Base-by-base conservation (phyloP, 1,284 basidiomycete genomes). In the Phellopilus nigrolimitatus region DNA sequence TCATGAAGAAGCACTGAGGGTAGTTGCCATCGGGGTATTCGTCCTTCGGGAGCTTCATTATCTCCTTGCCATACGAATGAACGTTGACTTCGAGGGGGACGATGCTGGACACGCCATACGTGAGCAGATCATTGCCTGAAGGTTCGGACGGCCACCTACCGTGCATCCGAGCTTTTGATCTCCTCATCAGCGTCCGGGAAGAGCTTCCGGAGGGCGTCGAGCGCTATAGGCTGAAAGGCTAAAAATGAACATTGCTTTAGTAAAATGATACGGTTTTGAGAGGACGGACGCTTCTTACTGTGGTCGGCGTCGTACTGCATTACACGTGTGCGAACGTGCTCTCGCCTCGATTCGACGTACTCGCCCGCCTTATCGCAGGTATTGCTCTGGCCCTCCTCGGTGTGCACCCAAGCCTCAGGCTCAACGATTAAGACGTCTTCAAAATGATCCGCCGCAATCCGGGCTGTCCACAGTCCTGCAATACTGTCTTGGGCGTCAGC, bases 341-440 rank as follows among this genome's bases (percentile, higher is more conserved):
- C 53, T 21, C 60, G 57, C 0, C 28, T 45, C 30, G 22, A 41
- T 30, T 47, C 28, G 21, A 48, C 27, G 19, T 21, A 17, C 19
- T 9, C 21, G 1, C 53, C 53, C 30, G 38, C 28, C 13, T 33
- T 25, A 19, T 54, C 48, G 27, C 28, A 50, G 3, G 50, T 27
- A 25, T 40, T 33, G 3, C 24, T 31, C 7, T 8, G 36, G 12
- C 41, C 47, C 3, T 45, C 42, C n/a, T 50, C 25, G 43, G 54
- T 15, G 47, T 47, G 7, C 49, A 55, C 12, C 65, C 64, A 66
- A 3, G 47, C 57, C 47, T 69, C 68, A 4, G 67, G 56, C 39
- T 70, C 67, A 9, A 70, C 56, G 33, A 70, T 58, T 15, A 68
- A 24, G 31, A 69, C 67, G 8, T 58, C 54, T 36, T 67, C 63